phyloP scores from a whole-genome alignment of 441 rosid genomes.

The Omphalea diandra region DNA sequence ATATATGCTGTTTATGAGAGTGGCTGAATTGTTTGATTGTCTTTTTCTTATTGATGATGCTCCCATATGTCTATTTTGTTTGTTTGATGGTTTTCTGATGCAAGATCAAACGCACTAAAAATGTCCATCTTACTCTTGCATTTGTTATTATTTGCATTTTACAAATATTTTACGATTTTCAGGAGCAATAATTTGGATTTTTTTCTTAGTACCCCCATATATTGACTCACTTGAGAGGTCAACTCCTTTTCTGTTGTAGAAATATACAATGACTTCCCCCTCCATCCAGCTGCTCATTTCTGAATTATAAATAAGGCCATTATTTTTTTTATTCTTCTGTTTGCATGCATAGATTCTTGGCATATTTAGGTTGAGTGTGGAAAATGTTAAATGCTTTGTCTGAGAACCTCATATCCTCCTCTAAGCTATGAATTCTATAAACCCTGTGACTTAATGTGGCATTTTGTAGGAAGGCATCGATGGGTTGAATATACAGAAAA shows the following conservation, averaged over 20 bases:
- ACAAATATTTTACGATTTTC: neutral
- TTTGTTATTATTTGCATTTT: neutral
- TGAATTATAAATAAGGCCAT: neutral
- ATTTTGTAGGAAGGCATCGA: slow-evolving; percentile 74
- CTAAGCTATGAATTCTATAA: neutral
- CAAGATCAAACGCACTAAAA: neutral
- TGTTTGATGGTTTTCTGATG: neutral
- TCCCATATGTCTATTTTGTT: neutral
- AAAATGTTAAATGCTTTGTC: neutral
- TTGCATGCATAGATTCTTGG: neutral
- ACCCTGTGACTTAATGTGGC: slow-evolving; percentile 16
- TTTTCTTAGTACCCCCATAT: neutral
- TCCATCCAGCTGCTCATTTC: neutral
- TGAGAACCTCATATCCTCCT: too few species aligned
- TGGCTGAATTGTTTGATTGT: slow-evolving; percentile 1
- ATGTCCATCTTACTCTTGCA: too few species aligned
- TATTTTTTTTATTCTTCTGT: neutral
- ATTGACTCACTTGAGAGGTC: too few species aligned
- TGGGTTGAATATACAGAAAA: slow-evolving; percentile 95
- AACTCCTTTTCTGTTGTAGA: neutral
- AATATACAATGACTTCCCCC: neutral
- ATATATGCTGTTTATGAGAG: neutral
- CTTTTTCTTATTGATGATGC: neutral
- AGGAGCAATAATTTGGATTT: neutral
- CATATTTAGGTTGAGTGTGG: neutral